A percentile compares a stretch with the other conserved stretches of the same genome.
These are phyloP conservation scores for Zangia roseola DNA, from an alignment of 768 basidiomycete genomes.

Conservation along the genomic window DNA sequence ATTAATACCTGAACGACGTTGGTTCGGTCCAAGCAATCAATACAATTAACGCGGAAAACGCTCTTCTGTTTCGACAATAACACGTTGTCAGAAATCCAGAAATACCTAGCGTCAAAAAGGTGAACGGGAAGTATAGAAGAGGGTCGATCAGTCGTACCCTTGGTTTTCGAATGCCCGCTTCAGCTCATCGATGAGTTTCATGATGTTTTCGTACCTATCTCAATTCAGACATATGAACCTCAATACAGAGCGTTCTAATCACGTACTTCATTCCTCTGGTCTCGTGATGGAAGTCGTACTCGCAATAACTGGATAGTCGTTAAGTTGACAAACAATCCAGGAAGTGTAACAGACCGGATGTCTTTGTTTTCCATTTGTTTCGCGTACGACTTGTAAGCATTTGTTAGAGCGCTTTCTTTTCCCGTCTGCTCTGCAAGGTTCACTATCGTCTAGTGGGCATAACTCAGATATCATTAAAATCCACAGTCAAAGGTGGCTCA, in stretches of 20 bases:
- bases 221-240: constrained; percentile 1
- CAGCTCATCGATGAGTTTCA: constrained; percentile 68
- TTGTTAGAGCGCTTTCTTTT: constrained; percentile 79
- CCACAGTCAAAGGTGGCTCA: constrained; percentile 32
- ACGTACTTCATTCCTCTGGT: constrained; percentile 92
- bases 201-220: constrained; percentile 84
- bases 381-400: constrained; percentile 72
- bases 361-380: constrained; percentile 54
- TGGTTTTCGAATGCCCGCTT: constrained; percentile 75
- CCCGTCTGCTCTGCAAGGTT: constrained; percentile 92
- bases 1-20: constrained; percentile 82
- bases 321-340: background rate
- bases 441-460: constrained; percentile 59
- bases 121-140: background rate
- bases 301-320: constrained; percentile 53
- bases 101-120: constrained; percentile 48
- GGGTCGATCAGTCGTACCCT: constrained; percentile 48
- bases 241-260: background rate
- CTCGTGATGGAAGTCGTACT: constrained; percentile 93
- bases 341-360: constrained; percentile 46
- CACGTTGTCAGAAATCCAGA: constrained; percentile 73
- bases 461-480: constrained; percentile 4
- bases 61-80: constrained; percentile 82
- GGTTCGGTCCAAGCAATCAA: constrained; percentile 93
- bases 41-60: constrained; percentile 89